A percentile compares a stretch with the other conserved stretches of the same genome.
Conservation (phyloP, 2,329 filamentous ascomycete species). For the Fusarium succisae region DNA sequence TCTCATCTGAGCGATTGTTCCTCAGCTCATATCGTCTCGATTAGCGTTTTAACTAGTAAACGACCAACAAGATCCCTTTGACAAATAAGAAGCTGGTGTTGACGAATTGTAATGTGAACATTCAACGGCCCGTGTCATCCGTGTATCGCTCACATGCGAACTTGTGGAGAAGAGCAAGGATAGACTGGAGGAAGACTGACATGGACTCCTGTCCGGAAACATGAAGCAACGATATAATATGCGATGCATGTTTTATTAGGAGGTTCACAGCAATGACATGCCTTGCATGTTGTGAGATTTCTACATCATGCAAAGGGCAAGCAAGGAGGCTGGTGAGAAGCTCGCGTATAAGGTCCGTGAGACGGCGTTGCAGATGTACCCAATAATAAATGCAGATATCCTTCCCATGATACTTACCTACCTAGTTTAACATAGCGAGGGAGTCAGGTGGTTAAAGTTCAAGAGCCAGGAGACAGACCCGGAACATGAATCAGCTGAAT, state of each 20-base stretch:
- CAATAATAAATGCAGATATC: neutral
- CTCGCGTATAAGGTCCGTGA: neutral
- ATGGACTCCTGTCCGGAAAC: neutral
- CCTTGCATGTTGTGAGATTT: neutral
- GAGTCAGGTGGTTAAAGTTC: neutral
- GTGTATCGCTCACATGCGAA: neutral
- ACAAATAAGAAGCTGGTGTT: constrained; percentile 6
- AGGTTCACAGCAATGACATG: neutral
- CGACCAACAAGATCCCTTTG: neutral
- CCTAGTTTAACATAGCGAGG: neutral
- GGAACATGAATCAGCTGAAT: neutral
- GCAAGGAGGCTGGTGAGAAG: neutral
- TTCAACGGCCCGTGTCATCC: constrained; percentile 10
- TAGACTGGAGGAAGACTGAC: neutral
- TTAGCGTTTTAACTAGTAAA: neutral
- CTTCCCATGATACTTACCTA: neutral
- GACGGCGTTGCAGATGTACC: neutral
- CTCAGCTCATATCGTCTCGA: neutral
- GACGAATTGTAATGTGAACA: constrained; percentile 10
- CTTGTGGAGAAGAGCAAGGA: constrained; percentile 5
- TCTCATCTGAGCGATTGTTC: neutral
- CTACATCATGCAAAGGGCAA: neutral
- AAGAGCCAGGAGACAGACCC: neutral
- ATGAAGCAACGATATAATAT: constrained; percentile 1
- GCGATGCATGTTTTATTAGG: constrained; percentile 30